Percentiles rank a stretch among this genome's conserved stretches.
phyloP scores from a whole-genome alignment of 1,284 basidiomycete genomes.

The Schizophyllum amplum region DNA sequence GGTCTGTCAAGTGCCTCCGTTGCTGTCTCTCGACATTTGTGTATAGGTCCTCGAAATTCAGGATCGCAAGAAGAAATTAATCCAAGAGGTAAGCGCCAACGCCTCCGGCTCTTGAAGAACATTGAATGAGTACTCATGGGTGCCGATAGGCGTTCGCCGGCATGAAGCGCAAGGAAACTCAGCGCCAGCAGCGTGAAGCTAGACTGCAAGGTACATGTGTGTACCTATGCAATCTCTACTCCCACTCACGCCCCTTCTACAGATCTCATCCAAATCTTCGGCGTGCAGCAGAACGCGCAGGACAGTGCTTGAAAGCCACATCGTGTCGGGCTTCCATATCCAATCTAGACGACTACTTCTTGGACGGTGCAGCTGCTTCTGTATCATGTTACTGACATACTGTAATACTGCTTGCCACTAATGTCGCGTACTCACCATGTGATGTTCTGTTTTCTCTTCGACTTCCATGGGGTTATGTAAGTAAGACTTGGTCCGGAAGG shows the following conservation, averaged over 20 bases:
- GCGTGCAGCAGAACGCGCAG: constrained; percentile 14
- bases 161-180: constrained; percentile 61
- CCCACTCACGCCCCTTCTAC: constrained; percentile 12
- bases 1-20: background rate
- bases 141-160: constrained; percentile 65
- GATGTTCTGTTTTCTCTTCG: no score
- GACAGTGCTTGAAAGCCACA: background rate
- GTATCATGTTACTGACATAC: no score
- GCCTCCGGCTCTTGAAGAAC: background rate
- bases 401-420: no score
- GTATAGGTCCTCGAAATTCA: constrained; percentile 73
- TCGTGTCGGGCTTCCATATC: no score
- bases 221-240: constrained; percentile 4
- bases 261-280: constrained; percentile 54
- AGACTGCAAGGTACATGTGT: constrained; percentile 56
- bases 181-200: constrained; percentile 65
- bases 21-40: constrained; percentile 1
- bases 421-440: no score
- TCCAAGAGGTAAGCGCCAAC: constrained; percentile 47
- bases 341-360: no score
- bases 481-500: no score
- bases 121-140: no score
- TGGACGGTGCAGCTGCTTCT: no score
- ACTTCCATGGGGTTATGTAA: no score
- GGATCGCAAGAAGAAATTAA: constrained; percentile 65